These are phyloP conservation scores for Phytophthora agathidicida DNA, from an alignment of 352 stramenopile genomes.

Conservation along the genomic window DNA sequence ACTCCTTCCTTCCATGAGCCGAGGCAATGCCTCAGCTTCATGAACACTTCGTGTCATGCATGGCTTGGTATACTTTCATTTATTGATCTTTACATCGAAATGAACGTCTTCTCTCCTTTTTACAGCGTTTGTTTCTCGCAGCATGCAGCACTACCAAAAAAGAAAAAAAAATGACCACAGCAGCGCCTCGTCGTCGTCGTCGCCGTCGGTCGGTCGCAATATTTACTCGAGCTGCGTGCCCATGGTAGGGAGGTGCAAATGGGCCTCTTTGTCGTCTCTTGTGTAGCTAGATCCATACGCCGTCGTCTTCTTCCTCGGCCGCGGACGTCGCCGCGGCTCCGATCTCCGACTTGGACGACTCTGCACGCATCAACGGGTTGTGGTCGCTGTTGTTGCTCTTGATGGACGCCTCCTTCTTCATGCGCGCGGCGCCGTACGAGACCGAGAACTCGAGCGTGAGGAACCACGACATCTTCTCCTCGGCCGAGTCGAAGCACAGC, in stretches of 20 bases:
- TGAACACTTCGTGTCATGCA: conserved; percentile 1
- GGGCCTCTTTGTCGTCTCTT: conserved; percentile 16
- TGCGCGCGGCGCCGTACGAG: conserved; percentile 64
- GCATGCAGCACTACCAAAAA: conserved; percentile 37
- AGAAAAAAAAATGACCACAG: conserved; percentile 32
- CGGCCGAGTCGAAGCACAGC: conserved; percentile 77
- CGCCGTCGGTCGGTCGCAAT: conserved; percentile 29
- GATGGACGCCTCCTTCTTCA: conserved; percentile 73
- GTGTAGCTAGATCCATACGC: conserved; percentile 70
- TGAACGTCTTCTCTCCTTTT: conserved; percentile 36
- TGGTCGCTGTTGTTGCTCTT: conserved; percentile 43
- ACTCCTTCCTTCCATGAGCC: neutral
- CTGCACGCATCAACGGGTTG: conserved; percentile 45
- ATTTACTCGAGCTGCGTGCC: conserved; percentile 38
- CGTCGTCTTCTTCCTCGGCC: conserved; percentile 53
- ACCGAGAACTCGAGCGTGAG: conserved; percentile 80
- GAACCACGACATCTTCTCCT: conserved; percentile 88
- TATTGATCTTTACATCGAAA: conserved; percentile 52
- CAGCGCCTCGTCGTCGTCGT: conserved; percentile 17
- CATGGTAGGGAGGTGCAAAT: conserved; percentile 16
- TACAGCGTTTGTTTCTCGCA: conserved; percentile 39
- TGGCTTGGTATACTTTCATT: conserved; percentile 46
- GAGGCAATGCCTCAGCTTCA: neutral
- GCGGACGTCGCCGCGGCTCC: conserved; percentile 15
- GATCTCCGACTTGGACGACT: conserved; percentile 45